Percentiles rank a stretch among this genome's conserved stretches.
phyloP scores from a whole-genome alignment of 2,329 filamentous ascomycete genomes.

The Exophiala oligosperma region DNA sequence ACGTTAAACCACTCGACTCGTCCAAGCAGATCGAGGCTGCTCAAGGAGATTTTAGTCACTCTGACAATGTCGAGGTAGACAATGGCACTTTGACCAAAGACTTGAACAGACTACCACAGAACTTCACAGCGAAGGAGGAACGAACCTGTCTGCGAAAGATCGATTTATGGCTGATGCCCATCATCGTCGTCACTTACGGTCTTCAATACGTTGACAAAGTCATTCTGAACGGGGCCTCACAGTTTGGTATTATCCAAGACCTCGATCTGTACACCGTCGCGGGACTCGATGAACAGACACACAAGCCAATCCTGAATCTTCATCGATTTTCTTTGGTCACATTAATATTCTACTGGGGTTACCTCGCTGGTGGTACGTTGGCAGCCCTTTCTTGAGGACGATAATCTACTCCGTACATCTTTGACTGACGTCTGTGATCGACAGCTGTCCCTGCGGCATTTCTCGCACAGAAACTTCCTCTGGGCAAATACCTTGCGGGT shows the following conservation, averaged over 20 bases:
- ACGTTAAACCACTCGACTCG: too few relatives aligned
- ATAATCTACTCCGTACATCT: slow-evolving; percentile 45
- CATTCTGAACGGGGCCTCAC: slow-evolving; percentile 56
- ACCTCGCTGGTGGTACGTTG: neutral
- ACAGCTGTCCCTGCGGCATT: slow-evolving; percentile 48
- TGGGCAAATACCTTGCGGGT: slow-evolving; percentile 46
- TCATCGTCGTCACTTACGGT: neutral
- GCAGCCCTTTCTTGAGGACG: too few relatives aligned
- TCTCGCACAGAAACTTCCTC: slow-evolving; percentile 48
- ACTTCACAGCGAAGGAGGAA: neutral
- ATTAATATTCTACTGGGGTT: neutral
- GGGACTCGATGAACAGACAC: too few relatives aligned
- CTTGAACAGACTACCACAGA: neutral
- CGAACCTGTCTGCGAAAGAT: neutral
- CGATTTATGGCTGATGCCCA: neutral
- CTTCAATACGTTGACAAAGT: slow-evolving; percentile 55
- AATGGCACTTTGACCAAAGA: too few relatives aligned
- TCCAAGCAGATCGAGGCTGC: too few relatives aligned
- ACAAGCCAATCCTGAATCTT: neutral
- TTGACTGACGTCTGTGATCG: slow-evolving; percentile 37
- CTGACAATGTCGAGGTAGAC: too few relatives aligned
- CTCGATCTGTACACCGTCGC: slow-evolving; percentile 42
- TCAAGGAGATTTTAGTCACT: too few relatives aligned
- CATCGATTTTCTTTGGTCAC: neutral
- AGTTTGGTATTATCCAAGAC: slow-evolving; percentile 57